Evolutionary conservation across 1,139 yeast genomes (phyloP), one percentile per base, ranked within the genome.

Genomic region (Diutina mesorugosa): DNA sequence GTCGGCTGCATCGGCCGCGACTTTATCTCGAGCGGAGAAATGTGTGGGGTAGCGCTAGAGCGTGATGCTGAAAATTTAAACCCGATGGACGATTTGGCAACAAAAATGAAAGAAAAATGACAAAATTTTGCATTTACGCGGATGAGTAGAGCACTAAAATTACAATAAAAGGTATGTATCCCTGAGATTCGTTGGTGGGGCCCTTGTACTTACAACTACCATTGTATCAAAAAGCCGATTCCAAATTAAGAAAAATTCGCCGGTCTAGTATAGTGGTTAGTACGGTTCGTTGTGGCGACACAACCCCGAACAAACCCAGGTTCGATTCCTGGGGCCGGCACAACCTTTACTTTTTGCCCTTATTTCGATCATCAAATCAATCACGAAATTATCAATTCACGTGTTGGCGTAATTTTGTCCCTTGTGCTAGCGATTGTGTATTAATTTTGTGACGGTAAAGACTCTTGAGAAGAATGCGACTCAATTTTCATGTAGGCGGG

Each of bases 311-410:
- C 47, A 45, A 45, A 45, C 47, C 47, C 48, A 46, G 48, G 48
- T 46, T 46, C 48, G 48, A 46, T 46, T 26, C 48, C 48, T 46
- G 48, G 47, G 47, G 47, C 47, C 51, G 51, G 51, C 51, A 47
- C n/a, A 6, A 1, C 4, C 3, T 4, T 21, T 21, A 21, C 26
- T 21, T 21, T 21, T 21, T 21, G 26, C 26, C 26, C 8, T n/a
- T 47, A 16, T 47, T 47, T 28, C 21, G 8, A 2, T 18, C 16
- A 21, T 8, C 5, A 4, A 21, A 9, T 8, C 26, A 6, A 45
- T 2, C 26, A 7, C 16, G 47, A 18, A 12, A 45, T n/a, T 45
- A 6, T 10, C n/a, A n/a, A n/a, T 45, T 45, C 8, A 6, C 47
- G 8, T 45, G 21, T 1, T 9, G 12, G 16, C 14, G 18, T 18